Conservation (phyloP, 139 green algal genomes). For the Deuterostichococcus epilithicus region DNA sequence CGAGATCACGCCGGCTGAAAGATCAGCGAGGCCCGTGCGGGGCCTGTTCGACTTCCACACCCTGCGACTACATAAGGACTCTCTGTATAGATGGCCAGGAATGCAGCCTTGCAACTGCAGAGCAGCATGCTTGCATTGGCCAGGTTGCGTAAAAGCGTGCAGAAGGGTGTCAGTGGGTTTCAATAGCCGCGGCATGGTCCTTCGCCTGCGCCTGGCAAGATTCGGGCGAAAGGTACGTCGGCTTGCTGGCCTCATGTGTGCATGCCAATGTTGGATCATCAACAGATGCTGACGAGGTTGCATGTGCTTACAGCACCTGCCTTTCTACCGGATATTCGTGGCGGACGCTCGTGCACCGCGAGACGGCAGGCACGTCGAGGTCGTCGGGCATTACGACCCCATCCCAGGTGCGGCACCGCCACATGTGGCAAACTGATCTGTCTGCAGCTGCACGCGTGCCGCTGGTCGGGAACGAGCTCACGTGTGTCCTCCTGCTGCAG, state of each 20-base stretch:
- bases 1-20: too few species aligned
- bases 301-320: conserved; percentile 52
- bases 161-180: neutral
- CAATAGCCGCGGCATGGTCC: conserved; percentile 40
- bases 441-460: neutral
- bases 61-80: too few species aligned
- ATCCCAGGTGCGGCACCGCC: conserved; percentile 44
- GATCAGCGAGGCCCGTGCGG: too few species aligned
- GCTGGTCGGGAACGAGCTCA: neutral
- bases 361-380: conserved; percentile 76
- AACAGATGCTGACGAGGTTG: neutral
- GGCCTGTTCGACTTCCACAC: too few species aligned
- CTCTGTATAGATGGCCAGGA: too few species aligned
- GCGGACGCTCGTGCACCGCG: conserved; percentile 59
- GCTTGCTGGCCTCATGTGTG: neutral
- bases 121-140: too few species aligned
- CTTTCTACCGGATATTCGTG: conserved; percentile 82
- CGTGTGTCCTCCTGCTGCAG: conserved; percentile 23
- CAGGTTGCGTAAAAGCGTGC: too few species aligned
- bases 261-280: neutral
- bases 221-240: conserved; percentile 57
- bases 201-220: conserved; percentile 73
- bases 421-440: neutral
- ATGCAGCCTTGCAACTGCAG: too few species aligned
- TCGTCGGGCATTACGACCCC: conserved; percentile 80